These are phyloP conservation scores for Peronosclerospora sorghi DNA, from an alignment of 352 stramenopile genomes.

Conservation along the genomic window DNA sequence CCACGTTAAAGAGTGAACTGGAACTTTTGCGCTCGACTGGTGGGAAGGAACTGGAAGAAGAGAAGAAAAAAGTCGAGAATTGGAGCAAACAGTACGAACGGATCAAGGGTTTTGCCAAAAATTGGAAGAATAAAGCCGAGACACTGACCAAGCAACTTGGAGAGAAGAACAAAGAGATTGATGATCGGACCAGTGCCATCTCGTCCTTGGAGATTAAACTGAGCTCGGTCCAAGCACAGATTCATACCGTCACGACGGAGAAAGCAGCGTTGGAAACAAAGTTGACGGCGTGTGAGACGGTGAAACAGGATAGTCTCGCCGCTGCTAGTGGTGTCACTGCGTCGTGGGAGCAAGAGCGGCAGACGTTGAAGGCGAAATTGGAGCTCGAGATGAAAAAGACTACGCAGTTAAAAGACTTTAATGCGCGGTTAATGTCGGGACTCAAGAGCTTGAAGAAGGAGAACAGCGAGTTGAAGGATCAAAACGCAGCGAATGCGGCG, in stretches of 20 bases:
- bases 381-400: conserved; percentile 60
- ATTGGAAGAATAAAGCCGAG: conserved; percentile 74
- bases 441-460: conserved; percentile 67
- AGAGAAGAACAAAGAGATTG: conserved; percentile 56
- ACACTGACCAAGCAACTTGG: conserved; percentile 44
- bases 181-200: conserved; percentile 33
- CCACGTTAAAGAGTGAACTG: conserved; percentile 31
- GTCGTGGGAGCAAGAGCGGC: conserved; percentile 45
- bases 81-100: conserved; percentile 65
- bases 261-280: conserved; percentile 37
- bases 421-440: conserved; percentile 49
- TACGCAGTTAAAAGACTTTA: conserved; percentile 65
- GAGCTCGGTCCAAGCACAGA: conserved; percentile 18
- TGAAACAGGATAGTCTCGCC: conserved; percentile 24
- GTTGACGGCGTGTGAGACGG: conserved; percentile 25
- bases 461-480: conserved; percentile 58
- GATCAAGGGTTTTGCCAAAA: conserved; percentile 76
- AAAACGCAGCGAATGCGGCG: conserved; percentile 17
- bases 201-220: conserved; percentile 33
- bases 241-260: conserved; percentile 21
- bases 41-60: conserved; percentile 43
- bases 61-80: conserved; percentile 58
- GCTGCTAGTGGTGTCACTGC: conserved; percentile 23
- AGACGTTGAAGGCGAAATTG: conserved; percentile 41
- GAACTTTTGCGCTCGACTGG: conserved; percentile 33